Percentiles rank a stretch among this genome's conserved stretches.
phyloP scores from a whole-genome alignment of 306 rosid genomes.

The Cucurbita moschata region DNA sequence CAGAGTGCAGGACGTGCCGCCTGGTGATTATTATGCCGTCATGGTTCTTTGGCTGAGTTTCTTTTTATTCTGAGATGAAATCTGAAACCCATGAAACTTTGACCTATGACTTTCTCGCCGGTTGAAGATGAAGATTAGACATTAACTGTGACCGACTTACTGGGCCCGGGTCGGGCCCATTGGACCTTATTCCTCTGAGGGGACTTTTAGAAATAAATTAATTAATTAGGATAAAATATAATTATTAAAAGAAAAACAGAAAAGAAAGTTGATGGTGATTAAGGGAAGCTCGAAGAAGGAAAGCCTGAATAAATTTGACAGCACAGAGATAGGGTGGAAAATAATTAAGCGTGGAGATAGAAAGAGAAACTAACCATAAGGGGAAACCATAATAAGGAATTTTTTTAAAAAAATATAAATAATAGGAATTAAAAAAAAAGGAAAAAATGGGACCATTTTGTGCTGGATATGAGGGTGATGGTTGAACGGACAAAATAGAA shows the following conservation, averaged over 20 bases:
- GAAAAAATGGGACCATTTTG: not conserved
- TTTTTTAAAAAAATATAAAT: no score
- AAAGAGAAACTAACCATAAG: no score
- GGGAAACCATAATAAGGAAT: not conserved
- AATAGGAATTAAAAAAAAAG: no score
- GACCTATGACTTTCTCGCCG: not conserved
- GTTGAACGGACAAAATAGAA: not conserved
- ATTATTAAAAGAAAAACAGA: not conserved
- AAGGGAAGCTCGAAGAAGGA: not conserved
- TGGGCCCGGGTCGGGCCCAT: not conserved
- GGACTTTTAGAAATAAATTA: not conserved
- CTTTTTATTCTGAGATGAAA: not conserved
- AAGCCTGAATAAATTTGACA: not conserved
- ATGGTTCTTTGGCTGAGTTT: not conserved
- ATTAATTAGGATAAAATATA: not conserved
- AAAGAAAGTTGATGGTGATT: not conserved
- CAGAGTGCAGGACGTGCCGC: slow-evolving; percentile 2
- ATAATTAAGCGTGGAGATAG: not conserved
- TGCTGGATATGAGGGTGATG: not conserved
- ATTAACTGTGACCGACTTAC: not conserved
- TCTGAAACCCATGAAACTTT: not conserved
- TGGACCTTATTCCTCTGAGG: not conserved
- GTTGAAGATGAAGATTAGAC: not conserved
- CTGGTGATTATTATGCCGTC: not conserved
- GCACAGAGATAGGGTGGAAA: not conserved